A percentile compares a stretch with the other conserved stretches of the same genome.
Conservation (phyloP, 495 filamentous ascomycete genomes). For the Podospora pseudocomata region DNA sequence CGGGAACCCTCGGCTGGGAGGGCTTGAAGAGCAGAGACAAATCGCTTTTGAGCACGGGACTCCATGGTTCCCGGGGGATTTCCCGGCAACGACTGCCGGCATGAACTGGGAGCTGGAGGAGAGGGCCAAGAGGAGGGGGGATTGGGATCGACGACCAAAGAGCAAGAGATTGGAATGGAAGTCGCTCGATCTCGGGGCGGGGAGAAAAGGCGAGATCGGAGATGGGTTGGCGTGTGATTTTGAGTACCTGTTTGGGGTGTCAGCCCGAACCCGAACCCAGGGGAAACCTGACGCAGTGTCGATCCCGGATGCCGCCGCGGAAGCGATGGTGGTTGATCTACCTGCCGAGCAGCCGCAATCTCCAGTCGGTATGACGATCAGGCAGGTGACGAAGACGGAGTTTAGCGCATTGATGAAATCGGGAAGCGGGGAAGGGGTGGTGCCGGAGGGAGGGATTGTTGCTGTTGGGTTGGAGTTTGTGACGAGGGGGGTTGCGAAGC, state of each 20-base stretch:
- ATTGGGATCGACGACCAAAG: conserved; percentile 79
- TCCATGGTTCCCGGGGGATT: conserved; percentile 88
- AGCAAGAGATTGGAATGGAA: conserved; percentile 75
- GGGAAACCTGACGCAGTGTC: conserved; percentile 12
- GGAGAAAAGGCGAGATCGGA: conserved; percentile 79
- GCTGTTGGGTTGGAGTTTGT: conserved; percentile 37
- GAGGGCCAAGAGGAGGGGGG: conserved; percentile 54
- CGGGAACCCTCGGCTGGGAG: conserved; percentile 76
- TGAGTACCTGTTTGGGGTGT: conserved; percentile 54
- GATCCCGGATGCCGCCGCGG: conserved; percentile 15
- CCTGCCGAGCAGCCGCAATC: background rate
- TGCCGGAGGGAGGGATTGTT: conserved; percentile 27
- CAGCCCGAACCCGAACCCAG: conserved; percentile 20
- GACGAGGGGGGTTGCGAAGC: conserved; percentile 37
- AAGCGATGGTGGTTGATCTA: conserved; percentile 27
- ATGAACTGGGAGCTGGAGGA: conserved; percentile 70
- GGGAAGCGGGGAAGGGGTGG: background rate
- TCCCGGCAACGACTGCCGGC: conserved; percentile 76
- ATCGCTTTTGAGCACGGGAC: conserved; percentile 73
- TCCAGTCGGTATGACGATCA: conserved; percentile 20
- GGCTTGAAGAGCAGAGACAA: conserved; percentile 74
- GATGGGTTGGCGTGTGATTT: conserved; percentile 86
- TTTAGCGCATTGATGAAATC: conserved; percentile 28
- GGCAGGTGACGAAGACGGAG: conserved; percentile 29
- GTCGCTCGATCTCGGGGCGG: conserved; percentile 68